Base-by-base conservation (phyloP, 768 basidiomycete genomes). In the Tubosaeta sp. region DNA sequence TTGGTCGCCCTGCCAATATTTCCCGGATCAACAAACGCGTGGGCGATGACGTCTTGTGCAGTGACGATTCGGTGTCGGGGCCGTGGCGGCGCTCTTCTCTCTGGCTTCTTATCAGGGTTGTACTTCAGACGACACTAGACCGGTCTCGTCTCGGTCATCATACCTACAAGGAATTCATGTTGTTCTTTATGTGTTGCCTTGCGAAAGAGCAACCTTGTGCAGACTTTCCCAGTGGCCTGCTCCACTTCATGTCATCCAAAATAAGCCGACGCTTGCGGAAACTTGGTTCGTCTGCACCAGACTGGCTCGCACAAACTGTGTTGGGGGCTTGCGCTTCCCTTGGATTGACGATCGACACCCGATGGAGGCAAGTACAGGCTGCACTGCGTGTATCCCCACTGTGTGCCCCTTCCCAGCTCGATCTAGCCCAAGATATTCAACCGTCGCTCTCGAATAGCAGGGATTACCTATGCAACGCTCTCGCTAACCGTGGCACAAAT, bases 1-100 rank as follows among this genome's bases (percentile, higher is more conserved):
- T 72, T n/a, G 64, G 64, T 33, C 35, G 31, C 2, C 56, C 57
- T 6, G 59, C 53, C 12, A 33, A 51, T 1, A 22, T 61, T 7
- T n/a, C 43, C 7, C 34, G 16, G 9, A 16, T 34, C 53, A 44
- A n/a, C 29, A 44, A 32, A 44, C 43, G 31, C 1, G 22, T 44
- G 14, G 43, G 31, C n/a, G 43, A 44, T 5, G 46, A 47, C 7
- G 32, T 46, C 27, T 13, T 44, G 13, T 8, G 64, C 6, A 67
- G 50, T 0, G 16, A 52, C 17, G n/a, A n/a, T n/a, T 41, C 10
- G 4, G 8, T 42, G 57, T 0, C 12, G 6, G 27, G 5, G 4
- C 69, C 69, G 22, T 73, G 73, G 71, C 59, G 71, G 26, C 55
- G 74, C 16, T 72, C 69, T 0, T 54, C 71, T 6, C 52, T 72